Evolutionary conservation across 2,329 filamentous ascomycete species (phyloP).

Genomic region (Cercospora zeina): DNA sequence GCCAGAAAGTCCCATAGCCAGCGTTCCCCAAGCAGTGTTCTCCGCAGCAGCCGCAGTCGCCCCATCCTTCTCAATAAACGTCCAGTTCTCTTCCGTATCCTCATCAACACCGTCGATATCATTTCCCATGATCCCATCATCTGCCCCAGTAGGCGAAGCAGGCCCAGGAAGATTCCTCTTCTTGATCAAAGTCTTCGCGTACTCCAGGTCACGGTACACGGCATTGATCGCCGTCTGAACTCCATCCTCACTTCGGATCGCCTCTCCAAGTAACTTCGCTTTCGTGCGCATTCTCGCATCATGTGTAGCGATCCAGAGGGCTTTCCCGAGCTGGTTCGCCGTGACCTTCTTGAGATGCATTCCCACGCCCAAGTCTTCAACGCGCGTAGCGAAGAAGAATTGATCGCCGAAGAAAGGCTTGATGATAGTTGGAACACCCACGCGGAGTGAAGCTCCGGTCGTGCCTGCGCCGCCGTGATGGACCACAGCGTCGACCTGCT

Average conservation of each 20-base stretch:
- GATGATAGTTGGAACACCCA: conserved; percentile 89
- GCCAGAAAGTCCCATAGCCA: conserved; percentile 7
- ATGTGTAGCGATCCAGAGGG: conserved; percentile 87
- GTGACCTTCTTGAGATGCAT: conserved; percentile 88
- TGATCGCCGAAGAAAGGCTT: conserved; percentile 98
- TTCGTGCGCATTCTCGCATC: conserved; percentile 89
- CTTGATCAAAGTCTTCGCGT: conserved; percentile 80
- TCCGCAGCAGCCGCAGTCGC: conserved; percentile 39
- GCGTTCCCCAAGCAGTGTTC: conserved; percentile 6
- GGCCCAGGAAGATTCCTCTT: conserved; percentile 17
- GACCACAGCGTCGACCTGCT: conserved; percentile 86
- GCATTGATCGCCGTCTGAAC: conserved; percentile 87
- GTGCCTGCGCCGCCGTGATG: conserved; percentile 96
- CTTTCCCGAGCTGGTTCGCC: conserved; percentile 77
- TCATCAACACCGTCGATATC: conserved; percentile 29
- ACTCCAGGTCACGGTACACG: conserved; percentile 93
- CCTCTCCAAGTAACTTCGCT: conserved; percentile 76
- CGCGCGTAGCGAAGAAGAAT: conserved; percentile 87
- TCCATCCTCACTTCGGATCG: conserved; percentile 87
- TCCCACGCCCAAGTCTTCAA: conserved; percentile 91
- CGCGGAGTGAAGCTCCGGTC: conserved; percentile 86
- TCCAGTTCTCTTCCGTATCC: conserved; percentile 62
- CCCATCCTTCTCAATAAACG: conserved; percentile 70
- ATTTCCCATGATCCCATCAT: conserved; percentile 14
- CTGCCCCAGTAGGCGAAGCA: conserved; percentile 29